A percentile compares a stretch with the other conserved stretches of the same genome.
Evolutionary conservation across 1,284 basidiomycete genomes (phyloP).

Genomic region (Megacollybia platyphylla): DNA sequence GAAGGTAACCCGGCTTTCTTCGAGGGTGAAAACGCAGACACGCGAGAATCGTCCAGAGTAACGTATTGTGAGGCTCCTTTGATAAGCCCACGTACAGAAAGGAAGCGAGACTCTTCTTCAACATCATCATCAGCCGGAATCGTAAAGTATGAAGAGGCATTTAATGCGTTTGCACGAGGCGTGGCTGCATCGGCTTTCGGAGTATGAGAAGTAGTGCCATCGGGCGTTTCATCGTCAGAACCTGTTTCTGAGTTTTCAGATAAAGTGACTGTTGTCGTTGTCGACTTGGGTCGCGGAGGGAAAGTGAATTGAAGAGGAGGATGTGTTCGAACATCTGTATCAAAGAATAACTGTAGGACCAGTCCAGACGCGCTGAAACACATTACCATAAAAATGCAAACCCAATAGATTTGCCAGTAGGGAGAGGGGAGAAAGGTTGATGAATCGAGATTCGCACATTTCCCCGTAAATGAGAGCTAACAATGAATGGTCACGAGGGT

Average conservation of each 20-base stretch:
- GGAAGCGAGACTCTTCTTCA: conserved; percentile 16
- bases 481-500: conserved; percentile 56
- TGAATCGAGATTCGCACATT: conserved; percentile 52
- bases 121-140: conserved; percentile 2
- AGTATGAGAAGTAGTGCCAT: conserved; percentile 20
- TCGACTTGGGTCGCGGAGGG: conserved; percentile 24
- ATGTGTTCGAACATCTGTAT: conserved; percentile 47
- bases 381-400: conserved; percentile 45
- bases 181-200: neutral
- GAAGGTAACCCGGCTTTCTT: conserved; percentile 15
- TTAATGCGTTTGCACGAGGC: neutral
- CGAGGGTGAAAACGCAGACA: conserved; percentile 27
- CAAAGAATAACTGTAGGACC: neutral
- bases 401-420: conserved; percentile 43
- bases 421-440: conserved; percentile 51
- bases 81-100: conserved; percentile 20
- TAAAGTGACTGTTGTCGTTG: conserved; percentile 2
- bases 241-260: conserved; percentile 7
- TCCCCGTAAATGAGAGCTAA: conserved; percentile 53
- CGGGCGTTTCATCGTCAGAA: conserved; percentile 18
- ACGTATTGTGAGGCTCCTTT: conserved; percentile 28
- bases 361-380: conserved; percentile 2
- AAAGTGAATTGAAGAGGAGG: conserved; percentile 46
- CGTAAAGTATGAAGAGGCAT: neutral
- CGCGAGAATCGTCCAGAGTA: conserved; percentile 27